A percentile compares a stretch with the other conserved stretches of the same genome.
Evolutionary conservation across 2,329 filamentous ascomycete species (phyloP).

Genomic region (Hypoxylon sp.): DNA sequence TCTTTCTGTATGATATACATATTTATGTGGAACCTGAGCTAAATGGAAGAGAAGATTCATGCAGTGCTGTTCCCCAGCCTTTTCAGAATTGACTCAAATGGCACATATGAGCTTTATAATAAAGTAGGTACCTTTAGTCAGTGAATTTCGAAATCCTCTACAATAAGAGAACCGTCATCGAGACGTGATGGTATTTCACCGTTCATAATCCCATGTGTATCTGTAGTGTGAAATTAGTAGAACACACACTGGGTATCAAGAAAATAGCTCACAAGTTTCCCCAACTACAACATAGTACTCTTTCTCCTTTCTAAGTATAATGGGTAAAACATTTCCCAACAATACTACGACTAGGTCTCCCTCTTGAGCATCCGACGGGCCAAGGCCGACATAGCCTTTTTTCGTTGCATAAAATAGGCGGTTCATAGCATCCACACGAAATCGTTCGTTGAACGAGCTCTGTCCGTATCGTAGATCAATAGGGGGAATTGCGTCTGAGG

Average conservation of each 20-base stretch:
- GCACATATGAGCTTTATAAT: too few relatives aligned
- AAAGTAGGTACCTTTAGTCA: background rate
- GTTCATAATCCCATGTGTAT: slow-evolving; percentile 26
- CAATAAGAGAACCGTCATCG: background rate
- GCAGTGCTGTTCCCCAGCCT: too few relatives aligned
- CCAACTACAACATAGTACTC: slow-evolving; percentile 19
- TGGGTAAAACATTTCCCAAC: slow-evolving; percentile 13
- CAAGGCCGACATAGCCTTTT: slow-evolving; percentile 14
- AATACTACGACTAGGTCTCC: slow-evolving; percentile 16
- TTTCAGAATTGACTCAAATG: too few relatives aligned
- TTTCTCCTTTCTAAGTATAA: slow-evolving; percentile 18
- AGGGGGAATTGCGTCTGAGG: slow-evolving; percentile 20
- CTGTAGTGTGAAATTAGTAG: background rate
- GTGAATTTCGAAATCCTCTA: slow-evolving; percentile 18
- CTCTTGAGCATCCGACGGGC: slow-evolving; percentile 9
- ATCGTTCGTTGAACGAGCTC: slow-evolving; percentile 11
- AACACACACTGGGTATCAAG: background rate
- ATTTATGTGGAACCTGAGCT: too few relatives aligned
- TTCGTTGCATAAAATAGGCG: slow-evolving; percentile 19
- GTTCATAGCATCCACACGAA: slow-evolving; percentile 14
- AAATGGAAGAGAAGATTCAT: too few relatives aligned
- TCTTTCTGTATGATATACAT: too few relatives aligned
- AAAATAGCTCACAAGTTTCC: slow-evolving; percentile 20
- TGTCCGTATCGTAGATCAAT: slow-evolving; percentile 16
- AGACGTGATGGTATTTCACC: slow-evolving; percentile 20